Base-by-base conservation (phyloP, 441 rosid genomes). In the Arabidopsis lyrata region DNA sequence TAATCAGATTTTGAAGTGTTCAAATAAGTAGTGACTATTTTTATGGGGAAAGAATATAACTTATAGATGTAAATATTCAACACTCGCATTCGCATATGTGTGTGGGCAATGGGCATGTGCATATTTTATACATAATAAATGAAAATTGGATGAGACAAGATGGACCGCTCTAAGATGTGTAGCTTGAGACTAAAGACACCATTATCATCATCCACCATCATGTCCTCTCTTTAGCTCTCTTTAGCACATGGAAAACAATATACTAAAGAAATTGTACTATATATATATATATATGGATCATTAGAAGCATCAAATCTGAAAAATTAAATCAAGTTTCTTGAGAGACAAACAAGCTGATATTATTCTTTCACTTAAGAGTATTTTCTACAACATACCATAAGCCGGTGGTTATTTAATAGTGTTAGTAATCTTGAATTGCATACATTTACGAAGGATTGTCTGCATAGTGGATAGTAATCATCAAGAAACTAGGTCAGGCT, bases 81-180 rank as follows among this genome's bases (percentile, higher is more conserved):
- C 16, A 22, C 3, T 44, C 1, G 29, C 57, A 42, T 68, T 44
- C 1, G 29, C 57, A 42, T 68, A 20, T 58, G 56, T 31, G 27
- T 67, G 54, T 75, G 78, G 63, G 52, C 70, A 54, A 45, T 75
- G 78, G 63, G 52, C 70, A 54, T 75, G 74, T 75, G 69, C 64
- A 68, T 62, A 24, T 45, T 47, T 13, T 22, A 27, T 18, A n/a
- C 9, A 52, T 50, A 39, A 76, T 69, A 55, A 70, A 70, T 76
- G 80, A 63, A 18, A 7, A 31, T 31, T 29, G 61, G 55, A 57
- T 39, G 71, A 54, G 76, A 70, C 66, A 63, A 76, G 61, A 70
- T 70, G 80, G 80, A 76, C 80, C 76, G 56, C 61, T 63, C 34
- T 9, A 69, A 69, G 74, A 42, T 54, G 74, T 75, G 36, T 75